Percentiles rank a stretch among this genome's conserved stretches.
These are phyloP conservation scores for Neopestalotiopsis sp. DNA, from an alignment of 2,329 filamentous ascomycete genomes.

Conservation along the genomic window DNA sequence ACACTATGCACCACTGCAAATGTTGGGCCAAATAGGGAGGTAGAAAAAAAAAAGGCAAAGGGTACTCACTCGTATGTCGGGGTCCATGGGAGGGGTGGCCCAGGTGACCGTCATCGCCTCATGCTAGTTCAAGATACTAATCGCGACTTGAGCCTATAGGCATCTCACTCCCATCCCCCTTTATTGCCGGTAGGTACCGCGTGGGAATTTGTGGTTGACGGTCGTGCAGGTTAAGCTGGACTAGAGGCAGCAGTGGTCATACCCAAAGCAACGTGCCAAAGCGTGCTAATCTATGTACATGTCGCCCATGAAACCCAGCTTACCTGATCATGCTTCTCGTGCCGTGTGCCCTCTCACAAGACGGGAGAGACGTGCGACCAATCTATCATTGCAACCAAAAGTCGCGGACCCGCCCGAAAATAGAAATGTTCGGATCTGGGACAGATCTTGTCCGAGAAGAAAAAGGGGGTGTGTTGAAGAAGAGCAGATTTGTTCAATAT, in stretches of 20 bases:
- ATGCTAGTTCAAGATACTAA: slow-evolving; percentile 2
- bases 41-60: slow-evolving; percentile 1
- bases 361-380: not conserved
- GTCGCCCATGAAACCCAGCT: not conserved
- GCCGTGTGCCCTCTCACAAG: not conserved
- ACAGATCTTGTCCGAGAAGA: not conserved
- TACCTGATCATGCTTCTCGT: not conserved
- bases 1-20: not conserved
- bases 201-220: not conserved
- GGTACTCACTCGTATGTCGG: too few species aligned
- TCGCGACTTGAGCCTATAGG: not conserved
- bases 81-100: not conserved
- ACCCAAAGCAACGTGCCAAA: not conserved
- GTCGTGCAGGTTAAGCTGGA: too few species aligned
- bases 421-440: not conserved
- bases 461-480: not conserved
- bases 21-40: not conserved
- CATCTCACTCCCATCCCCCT: not conserved
- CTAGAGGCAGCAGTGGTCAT: not conserved
- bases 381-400: not conserved
- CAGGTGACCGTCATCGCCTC: not conserved
- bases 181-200: not conserved
- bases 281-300: not conserved
- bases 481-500: not conserved
- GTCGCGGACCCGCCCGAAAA: not conserved